Evolutionary conservation across 176 grass and related monocot species (phyloP), one percentile per base, ranked within the genome.

Genomic region (Luzula sylvatica): DNA sequence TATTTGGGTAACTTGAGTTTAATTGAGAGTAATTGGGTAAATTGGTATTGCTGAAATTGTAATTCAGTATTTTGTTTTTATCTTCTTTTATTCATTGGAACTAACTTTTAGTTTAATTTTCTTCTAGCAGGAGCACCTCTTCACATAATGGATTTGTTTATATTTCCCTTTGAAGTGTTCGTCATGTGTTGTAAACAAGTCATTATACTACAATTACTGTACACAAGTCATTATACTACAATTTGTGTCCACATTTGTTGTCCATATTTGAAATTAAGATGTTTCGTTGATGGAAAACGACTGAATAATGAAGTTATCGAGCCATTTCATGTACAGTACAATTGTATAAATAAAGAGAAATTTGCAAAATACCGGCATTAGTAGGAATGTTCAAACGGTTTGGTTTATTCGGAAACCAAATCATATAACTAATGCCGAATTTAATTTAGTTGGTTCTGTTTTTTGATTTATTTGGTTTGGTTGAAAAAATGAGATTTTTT

Each of bases 81-180:
- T 38, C 18, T 18, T 55, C 11, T 45, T 30, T 55, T 66, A 38
- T 49, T 32, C n/a, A n/a, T 58, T 7, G 46, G 26, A 51, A 14
- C 40, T 70, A 49, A 12, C 40, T 55, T 47, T 3, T 77, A 22
- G n/a, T 9, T 38, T 38, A 45, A 26, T 9, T 24, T 50, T 43
- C 14, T 53, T 7, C 38, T 58, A 41, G 81, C 72, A 92, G 86
- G 72, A 83, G 69, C 66, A 58, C 75, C 25, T 72, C 68, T 8
- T 42, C 72, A 2, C 16, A 44, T 9, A 85, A 42, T 58, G 87
- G 80, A 60, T 84, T 92, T 59, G 87, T 92, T 1, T 92, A 85
- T 72, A 75, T 92, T 40, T 80, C 83, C 80, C 66, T 92, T 68
- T 45, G 11, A 3, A 8, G 38, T 26, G 39, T 47, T 19, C 23